These are phyloP conservation scores for Eucalyptus erythrocorys DNA, from an alignment of 345 rosid species.

Conservation along the genomic window DNA sequence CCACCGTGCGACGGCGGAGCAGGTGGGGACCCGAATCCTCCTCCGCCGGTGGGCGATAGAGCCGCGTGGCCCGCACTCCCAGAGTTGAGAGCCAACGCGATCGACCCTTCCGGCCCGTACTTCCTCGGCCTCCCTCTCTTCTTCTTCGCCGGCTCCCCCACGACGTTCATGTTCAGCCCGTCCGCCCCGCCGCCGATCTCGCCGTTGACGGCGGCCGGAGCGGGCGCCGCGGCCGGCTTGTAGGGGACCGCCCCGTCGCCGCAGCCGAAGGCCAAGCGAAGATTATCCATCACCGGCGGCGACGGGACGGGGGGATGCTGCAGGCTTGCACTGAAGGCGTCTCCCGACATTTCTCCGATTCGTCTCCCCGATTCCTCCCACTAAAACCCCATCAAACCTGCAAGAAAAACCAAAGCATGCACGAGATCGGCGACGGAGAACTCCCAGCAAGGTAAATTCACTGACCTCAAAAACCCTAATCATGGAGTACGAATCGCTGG, in stretches of 20 bases:
- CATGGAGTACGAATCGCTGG: background rate
- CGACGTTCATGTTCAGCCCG: constrained; percentile 20
- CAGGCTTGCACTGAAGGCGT: constrained; percentile 1
- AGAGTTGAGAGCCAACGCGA: constrained; percentile 22
- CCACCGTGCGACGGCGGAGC: background rate
- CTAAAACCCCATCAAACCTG: background rate
- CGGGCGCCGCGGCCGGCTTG: background rate
- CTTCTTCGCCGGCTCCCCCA: constrained; percentile 26
- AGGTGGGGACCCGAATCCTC: background rate
- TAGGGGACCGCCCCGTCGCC: constrained; percentile 4
- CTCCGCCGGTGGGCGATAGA: background rate
- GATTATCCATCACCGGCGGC: constrained; percentile 2
- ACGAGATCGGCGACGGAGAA: background rate
- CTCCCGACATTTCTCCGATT: constrained; percentile 2
- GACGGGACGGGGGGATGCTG: background rate
- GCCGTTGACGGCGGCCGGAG: constrained; percentile 1
- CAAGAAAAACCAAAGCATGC: background rate
- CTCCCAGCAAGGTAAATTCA: background rate
- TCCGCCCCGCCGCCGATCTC: background rate
- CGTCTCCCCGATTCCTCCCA: background rate
- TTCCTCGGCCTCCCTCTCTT: constrained; percentile 73
- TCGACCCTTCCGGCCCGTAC: constrained; percentile 50
- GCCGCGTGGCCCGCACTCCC: background rate
- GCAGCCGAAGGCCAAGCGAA: constrained; percentile 4
- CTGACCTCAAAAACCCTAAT: background rate